Evolutionary conservation across 179 eudicot genomes (phyloP), one percentile per base, ranked within the genome.

Genomic region (Heliamphora pulchella): DNA sequence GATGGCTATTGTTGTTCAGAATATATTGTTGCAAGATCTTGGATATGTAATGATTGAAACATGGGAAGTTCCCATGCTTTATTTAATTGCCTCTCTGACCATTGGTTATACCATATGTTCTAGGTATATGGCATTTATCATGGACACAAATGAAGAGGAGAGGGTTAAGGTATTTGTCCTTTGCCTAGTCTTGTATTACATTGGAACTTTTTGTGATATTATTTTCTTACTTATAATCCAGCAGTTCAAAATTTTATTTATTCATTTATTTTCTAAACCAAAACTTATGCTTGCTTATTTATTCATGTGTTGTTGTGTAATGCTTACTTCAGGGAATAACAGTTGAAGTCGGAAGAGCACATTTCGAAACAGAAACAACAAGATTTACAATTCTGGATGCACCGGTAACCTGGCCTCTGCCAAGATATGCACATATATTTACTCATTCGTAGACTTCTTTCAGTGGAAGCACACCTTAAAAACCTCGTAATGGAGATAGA

Each of bases 111-210:
- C 13, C 54, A 22, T 43, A 7, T 74, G 5, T 79, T 71, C 22
- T 83, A 96, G 98, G 99, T 96, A 96, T 82, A 96, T 96, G 99
- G 99, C 99, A 63, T 96, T 90, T 78, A 94, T 96, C 74, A 96
- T 96, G 99, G 99, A 96, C 81, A 96, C 98, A 61, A 94, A 96
- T 84, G 99, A 94, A 84, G 99, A 96, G 85, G 99, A 96, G 86
- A 92, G 99, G 77, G 84, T 78, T 10, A 96, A 94, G 99, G 99
- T 94, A 86, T 63, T 77, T 68, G 17, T 85, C 20, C 50, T 78
- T 64, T 57, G 41, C 75, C 70, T 69, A 41, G 31, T 50, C 58
- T 71, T 54, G 20, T 65, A n/a, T 65, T 54, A 43, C 53, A 11
- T 22, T 7, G 11, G 6, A 31, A 14, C 15, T 3, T 68, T 69